These are phyloP conservation scores for Capsella rubella DNA, from an alignment of 441 rosid species.

Conservation along the genomic window DNA sequence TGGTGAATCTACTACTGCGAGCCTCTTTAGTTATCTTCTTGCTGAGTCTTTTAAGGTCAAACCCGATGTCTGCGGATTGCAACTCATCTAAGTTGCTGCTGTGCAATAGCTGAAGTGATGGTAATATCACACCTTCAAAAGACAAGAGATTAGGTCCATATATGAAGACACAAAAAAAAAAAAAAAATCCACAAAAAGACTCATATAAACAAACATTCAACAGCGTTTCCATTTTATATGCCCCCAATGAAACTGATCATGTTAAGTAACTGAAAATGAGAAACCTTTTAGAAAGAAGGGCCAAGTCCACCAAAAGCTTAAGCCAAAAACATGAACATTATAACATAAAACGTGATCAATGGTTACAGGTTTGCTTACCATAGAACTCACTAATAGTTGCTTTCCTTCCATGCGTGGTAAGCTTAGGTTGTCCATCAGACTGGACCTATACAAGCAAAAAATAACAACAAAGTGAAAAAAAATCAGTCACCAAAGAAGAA, in stretches of 20 bases:
- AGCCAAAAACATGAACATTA: not conserved
- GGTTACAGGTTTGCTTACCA: slow-evolving; percentile 54
- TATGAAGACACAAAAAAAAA: not conserved
- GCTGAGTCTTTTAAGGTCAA: slow-evolving; percentile 47
- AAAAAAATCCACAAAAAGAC: not conserved
- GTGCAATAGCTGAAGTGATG: slow-evolving; percentile 86
- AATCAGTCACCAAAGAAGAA: not conserved
- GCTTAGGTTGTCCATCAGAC: slow-evolving; percentile 67
- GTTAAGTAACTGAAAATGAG: slow-evolving; percentile 13
- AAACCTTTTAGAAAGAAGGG: not conserved
- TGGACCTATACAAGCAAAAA: slow-evolving; percentile 49
- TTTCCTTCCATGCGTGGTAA: slow-evolving; percentile 77
- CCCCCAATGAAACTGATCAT: not conserved
- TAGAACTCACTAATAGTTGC: slow-evolving; percentile 93
- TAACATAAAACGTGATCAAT: not conserved
- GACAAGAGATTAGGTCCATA: slow-evolving; percentile 4
- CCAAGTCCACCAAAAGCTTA: slow-evolving; percentile 2
- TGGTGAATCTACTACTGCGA: slow-evolving; percentile 54
- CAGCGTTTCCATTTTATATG: not conserved
- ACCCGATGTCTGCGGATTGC: slow-evolving; percentile 50
- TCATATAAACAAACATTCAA: slow-evolving; percentile 8
- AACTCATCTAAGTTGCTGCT: slow-evolving; percentile 63
- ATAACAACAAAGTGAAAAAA: slow-evolving; percentile 20
- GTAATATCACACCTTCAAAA: slow-evolving; percentile 80
- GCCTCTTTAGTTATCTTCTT: slow-evolving; percentile 58